Evolutionary conservation across 345 rosid genomes (phyloP).

Genomic region (Trapa incisa): DNA sequence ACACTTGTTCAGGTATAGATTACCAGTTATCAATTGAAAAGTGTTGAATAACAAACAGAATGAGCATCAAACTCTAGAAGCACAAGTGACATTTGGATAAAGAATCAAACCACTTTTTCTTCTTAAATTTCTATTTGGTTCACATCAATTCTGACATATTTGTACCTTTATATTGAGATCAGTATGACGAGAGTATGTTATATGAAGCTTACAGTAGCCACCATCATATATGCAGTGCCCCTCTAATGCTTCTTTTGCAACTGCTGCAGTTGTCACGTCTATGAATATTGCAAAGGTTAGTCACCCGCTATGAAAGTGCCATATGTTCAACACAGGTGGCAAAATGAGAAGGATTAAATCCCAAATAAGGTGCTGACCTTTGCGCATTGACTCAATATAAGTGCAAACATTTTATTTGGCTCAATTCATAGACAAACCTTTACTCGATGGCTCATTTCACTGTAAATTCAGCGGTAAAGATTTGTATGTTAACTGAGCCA

Average conservation of each 20-base stretch:
- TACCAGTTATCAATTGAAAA: neutral
- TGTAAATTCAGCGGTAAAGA: too few relatives aligned
- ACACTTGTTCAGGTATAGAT: neutral
- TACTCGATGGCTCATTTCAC: too few relatives aligned
- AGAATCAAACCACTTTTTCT: constrained; percentile 28
- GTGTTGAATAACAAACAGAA: neutral
- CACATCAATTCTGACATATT: constrained; percentile 34
- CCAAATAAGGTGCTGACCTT: too few relatives aligned
- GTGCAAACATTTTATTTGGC: too few relatives aligned
- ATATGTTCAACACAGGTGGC: too few relatives aligned
- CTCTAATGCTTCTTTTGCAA: constrained; percentile 85
- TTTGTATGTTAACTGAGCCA: too few relatives aligned
- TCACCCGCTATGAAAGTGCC: neutral
- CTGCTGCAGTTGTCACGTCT: constrained; percentile 72
- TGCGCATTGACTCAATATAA: too few relatives aligned
- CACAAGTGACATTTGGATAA: constrained; percentile 37
- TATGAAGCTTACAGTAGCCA: constrained; percentile 99
- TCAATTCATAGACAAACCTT: too few relatives aligned
- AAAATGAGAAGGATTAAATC: too few relatives aligned
- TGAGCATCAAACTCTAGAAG: constrained; percentile 25
- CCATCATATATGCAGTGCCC: constrained; percentile 99
- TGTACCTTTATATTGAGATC: constrained; percentile 99
- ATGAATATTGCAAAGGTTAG: constrained; percentile 14
- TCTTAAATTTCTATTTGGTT: constrained; percentile 21
- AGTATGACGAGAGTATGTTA: constrained; percentile 77